Percentiles rank a stretch among this genome's conserved stretches.
Conservation (phyloP, 2,329 filamentous ascomycete genomes). For the Arthrobotrys pseudoclavata region DNA sequence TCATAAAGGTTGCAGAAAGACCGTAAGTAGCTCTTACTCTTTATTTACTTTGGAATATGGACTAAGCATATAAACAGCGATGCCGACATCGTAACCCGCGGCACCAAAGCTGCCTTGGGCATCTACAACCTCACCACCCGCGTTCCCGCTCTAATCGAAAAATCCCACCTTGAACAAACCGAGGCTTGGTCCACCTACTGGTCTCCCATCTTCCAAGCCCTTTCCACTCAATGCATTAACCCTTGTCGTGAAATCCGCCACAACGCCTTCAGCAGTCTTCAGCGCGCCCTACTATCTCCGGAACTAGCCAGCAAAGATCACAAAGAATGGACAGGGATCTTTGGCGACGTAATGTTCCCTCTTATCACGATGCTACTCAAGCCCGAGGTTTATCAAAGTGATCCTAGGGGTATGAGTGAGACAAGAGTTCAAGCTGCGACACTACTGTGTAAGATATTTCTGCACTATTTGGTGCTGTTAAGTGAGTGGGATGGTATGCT, state of each 20-base stretch:
- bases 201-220: constrained; percentile 90
- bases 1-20: constrained; percentile 61
- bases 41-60: neutral
- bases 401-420: constrained; percentile 93
- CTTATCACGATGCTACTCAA: constrained; percentile 88
- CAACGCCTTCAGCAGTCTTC: constrained; percentile 85
- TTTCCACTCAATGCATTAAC: constrained; percentile 92
- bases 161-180: constrained; percentile 89
- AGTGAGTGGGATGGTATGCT: constrained; percentile 90
- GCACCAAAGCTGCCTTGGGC: constrained; percentile 82
- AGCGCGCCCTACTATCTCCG: constrained; percentile 85
- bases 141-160: constrained; percentile 87
- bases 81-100: constrained; percentile 78
- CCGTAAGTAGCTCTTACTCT: constrained; percentile 58
- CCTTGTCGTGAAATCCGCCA: constrained; percentile 93
- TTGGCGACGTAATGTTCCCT: constrained; percentile 92
- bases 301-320: constrained; percentile 86
- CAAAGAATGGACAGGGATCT: constrained; percentile 94
- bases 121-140: constrained; percentile 85
- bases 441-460: constrained; percentile 91
- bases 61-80: constrained; percentile 68
- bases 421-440: constrained; percentile 92
- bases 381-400: constrained; percentile 92
- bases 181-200: constrained; percentile 98
- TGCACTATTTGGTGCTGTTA: constrained; percentile 89